Evolutionary conservation across 805 yeast genomes (phyloP).

Genomic region (Myxozyma monticola): DNA sequence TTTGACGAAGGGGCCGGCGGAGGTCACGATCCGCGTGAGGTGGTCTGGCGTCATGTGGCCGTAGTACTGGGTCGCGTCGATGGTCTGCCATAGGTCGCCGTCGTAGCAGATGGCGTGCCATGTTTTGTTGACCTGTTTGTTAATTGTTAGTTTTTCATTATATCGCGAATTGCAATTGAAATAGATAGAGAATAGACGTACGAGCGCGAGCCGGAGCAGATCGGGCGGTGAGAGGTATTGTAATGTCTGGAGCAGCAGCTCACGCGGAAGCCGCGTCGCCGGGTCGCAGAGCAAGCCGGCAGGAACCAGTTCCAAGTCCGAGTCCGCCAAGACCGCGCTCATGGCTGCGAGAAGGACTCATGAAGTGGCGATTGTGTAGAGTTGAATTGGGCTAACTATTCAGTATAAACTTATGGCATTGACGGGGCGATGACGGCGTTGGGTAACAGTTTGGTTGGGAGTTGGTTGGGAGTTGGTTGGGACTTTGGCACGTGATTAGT

Average conservation of each 20-base stretch:
- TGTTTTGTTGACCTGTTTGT: constrained; percentile 2
- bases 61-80: constrained; percentile 12
- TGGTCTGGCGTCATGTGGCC: constrained; percentile 9
- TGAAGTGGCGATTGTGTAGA: too few relatives aligned
- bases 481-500: too few relatives aligned
- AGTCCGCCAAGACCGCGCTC: too few relatives aligned
- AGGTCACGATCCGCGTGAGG: constrained; percentile 5
- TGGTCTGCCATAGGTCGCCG: constrained; percentile 24
- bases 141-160: background rate
- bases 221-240: constrained; percentile 3
- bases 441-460: too few relatives aligned
- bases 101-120: constrained; percentile 23
- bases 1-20: constrained; percentile 14
- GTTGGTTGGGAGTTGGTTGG: too few relatives aligned
- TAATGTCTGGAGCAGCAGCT: constrained; percentile 8
- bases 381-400: too few relatives aligned
- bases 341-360: too few relatives aligned
- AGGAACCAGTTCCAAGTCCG: too few relatives aligned
- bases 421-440: too few relatives aligned
- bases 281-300: too few relatives aligned
- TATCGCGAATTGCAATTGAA: background rate
- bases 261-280: constrained; percentile 16
- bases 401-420: too few relatives aligned
- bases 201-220: constrained; percentile 2
- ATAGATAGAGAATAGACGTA: background rate